Evolutionary conservation across 192 early-diverging fungal genomes (phyloP), one percentile per base, ranked within the genome.

Genomic region (Dissophora globulifera): DNA sequence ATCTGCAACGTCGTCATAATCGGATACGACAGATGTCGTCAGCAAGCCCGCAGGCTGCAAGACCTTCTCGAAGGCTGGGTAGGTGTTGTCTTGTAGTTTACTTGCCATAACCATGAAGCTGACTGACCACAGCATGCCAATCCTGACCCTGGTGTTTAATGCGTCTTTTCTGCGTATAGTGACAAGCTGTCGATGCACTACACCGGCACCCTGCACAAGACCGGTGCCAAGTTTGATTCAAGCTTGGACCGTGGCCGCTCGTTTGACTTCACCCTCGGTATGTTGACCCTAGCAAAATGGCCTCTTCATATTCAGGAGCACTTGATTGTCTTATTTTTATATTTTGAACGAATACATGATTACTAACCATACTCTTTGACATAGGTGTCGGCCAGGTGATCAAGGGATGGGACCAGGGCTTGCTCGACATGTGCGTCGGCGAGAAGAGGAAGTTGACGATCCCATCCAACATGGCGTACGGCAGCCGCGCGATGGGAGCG

Each of bases 321-420:
- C n/a, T n/a, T n/a, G n/a, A n/a, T n/a, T n/a, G n/a, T n/a, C n/a
- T n/a, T n/a, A n/a, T n/a, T n/a, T n/a, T n/a, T n/a, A n/a, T n/a
- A n/a, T n/a, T n/a, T n/a, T n/a, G n/a, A n/a, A n/a, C n/a, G n/a
- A n/a, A n/a, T n/a, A n/a, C n/a, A n/a, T n/a, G n/a, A n/a, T n/a
- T n/a, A n/a, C n/a, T n/a, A n/a, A n/a, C n/a, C n/a, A n/a, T n/a
- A n/a, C n/a, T n/a, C n/a, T n/a, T n/a, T n/a, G n/a, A 19, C 32
- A 50, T 52, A 81, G 79, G 76, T 29, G 25, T 60, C 30, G 86
- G 86, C 25, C 81, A 81, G 76, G 91, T 95, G 12, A 95, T 95
- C 66, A 86, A 92, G 78, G 93, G 87, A 25, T 94, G 93, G 93
- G 93, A 94, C 55, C 79, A 90, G 70, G 93, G 91, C 22, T 71